Conservation (phyloP, 2,329 filamentous ascomycete species). For the Aureobasidium subglaciale region DNA sequence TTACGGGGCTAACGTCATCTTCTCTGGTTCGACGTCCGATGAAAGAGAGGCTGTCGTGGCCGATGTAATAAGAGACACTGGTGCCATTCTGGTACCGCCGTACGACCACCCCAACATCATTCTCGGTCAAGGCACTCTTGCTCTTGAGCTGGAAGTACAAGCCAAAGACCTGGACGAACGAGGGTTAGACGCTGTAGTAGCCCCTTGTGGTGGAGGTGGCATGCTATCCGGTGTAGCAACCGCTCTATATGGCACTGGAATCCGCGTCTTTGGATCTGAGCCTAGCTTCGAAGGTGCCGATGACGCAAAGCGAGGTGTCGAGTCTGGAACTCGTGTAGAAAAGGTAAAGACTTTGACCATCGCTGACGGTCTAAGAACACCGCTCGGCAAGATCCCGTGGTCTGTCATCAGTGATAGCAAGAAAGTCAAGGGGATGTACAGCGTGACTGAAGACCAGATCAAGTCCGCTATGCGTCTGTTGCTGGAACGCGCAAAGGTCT, state of each 20-base stretch:
- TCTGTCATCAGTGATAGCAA: conserved; percentile 61
- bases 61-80: conserved; percentile 63
- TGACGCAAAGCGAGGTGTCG: conserved; percentile 67
- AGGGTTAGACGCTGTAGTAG: conserved; percentile 52
- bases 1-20: conserved; percentile 71
- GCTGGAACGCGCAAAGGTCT: conserved; percentile 79
- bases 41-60: conserved; percentile 74
- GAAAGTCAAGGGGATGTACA: conserved; percentile 65
- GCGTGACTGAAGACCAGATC: conserved; percentile 78
- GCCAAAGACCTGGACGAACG: conserved; percentile 43
- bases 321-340: conserved; percentile 55
- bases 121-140: conserved; percentile 85
- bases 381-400: conserved; percentile 72
- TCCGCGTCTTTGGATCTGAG: conserved; percentile 79
- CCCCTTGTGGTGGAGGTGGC: conserved; percentile 81
- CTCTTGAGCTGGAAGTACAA: conserved; percentile 73
- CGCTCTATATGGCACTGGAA: conserved; percentile 62
- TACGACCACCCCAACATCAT: conserved; percentile 92
- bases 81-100: conserved; percentile 74
- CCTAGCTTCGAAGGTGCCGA: conserved; percentile 77
- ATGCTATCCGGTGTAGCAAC: conserved; percentile 79
- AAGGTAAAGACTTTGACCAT: conserved; percentile 71
- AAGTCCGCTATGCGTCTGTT: conserved; percentile 67
- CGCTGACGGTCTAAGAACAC: conserved; percentile 81
- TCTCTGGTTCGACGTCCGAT: conserved; percentile 70